Percentiles rank a stretch among this genome's conserved stretches.
Conservation (phyloP, 2,329 filamentous ascomycete species). For the Pseudopyrenochaeta lycopersici region DNA sequence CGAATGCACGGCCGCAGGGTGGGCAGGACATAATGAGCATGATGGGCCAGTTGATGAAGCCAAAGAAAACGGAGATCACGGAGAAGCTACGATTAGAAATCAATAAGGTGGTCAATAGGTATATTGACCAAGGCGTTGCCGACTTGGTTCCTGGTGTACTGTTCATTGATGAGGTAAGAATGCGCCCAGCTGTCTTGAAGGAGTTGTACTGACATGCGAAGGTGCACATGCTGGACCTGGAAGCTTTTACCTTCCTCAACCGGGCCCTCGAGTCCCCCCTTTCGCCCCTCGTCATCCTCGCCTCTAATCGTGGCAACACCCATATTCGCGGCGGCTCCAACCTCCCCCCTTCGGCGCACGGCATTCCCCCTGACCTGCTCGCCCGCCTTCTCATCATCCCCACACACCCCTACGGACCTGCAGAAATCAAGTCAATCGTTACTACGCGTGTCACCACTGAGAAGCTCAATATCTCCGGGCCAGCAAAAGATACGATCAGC, state of each 20-base stretch:
- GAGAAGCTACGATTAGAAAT: constrained; percentile 96
- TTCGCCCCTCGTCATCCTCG: constrained; percentile 95
- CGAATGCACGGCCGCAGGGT: constrained; percentile 92
- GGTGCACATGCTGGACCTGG: constrained; percentile 99
- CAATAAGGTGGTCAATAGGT: constrained; percentile 99
- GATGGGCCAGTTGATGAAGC: constrained; percentile 99
- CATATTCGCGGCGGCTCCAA: constrained; percentile 86
- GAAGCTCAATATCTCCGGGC: constrained; percentile 78
- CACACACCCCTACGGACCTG: constrained; percentile 84
- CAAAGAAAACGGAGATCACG: constrained; percentile 98
- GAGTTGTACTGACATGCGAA: constrained; percentile 50
- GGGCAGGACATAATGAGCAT: constrained; percentile 99
- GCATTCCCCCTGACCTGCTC: constrained; percentile 92
- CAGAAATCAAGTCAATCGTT: constrained; percentile 94
- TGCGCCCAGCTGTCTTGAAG: not conserved
- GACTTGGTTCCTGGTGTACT: constrained; percentile 97
- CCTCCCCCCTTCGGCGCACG: constrained; percentile 75
- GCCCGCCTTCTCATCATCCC: constrained; percentile 95
- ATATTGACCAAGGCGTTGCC: constrained; percentile 97
- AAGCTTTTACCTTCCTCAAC: constrained; percentile 99
- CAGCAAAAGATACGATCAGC: constrained; percentile 86
- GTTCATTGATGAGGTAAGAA: constrained; percentile 92
- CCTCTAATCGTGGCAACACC: constrained; percentile 94
- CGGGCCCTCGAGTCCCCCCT: constrained; percentile 95
- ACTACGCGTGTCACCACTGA: constrained; percentile 84